These are phyloP conservation scores for Hypoxylon sp. DNA, from an alignment of 2,329 filamentous ascomycete genomes.

Conservation along the genomic window DNA sequence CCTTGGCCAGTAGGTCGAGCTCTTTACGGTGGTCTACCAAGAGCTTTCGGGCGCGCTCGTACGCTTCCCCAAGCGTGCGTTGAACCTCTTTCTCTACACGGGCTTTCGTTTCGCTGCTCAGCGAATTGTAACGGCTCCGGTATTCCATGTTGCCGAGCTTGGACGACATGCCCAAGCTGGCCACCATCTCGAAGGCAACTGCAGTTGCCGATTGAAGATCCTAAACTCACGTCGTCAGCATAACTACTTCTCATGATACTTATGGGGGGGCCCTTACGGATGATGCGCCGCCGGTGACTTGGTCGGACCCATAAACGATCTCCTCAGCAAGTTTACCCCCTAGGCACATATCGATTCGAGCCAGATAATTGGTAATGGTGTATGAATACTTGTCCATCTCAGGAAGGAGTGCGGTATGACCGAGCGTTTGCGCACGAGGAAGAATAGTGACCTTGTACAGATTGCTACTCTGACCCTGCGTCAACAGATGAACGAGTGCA, in stretches of 20 bases:
- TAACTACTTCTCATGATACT: constrained; percentile 14
- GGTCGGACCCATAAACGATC: constrained; percentile 88
- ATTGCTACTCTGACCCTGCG: constrained; percentile 72
- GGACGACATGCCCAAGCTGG: constrained; percentile 86
- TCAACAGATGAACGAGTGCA: constrained; percentile 87
- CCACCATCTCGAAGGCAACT: constrained; percentile 87
- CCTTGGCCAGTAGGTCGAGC: constrained; percentile 86
- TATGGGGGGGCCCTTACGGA: constrained; percentile 60
- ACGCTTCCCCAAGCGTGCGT: constrained; percentile 81
- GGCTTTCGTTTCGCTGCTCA: constrained; percentile 87
- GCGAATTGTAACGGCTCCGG: constrained; percentile 76
- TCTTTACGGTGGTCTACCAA: constrained; percentile 80
- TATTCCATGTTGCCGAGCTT: constrained; percentile 91
- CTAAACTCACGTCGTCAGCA: constrained; percentile 52
- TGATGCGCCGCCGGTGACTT: constrained; percentile 88
- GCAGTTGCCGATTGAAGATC: constrained; percentile 85
- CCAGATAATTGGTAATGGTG: constrained; percentile 84
- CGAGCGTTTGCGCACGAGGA: constrained; percentile 84
- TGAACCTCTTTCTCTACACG: constrained; percentile 90
- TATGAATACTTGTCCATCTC: constrained; percentile 92
- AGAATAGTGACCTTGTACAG: constrained; percentile 98
- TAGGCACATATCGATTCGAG: constrained; percentile 80
- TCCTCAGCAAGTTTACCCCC: constrained; percentile 92
- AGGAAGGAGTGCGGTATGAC: constrained; percentile 86
- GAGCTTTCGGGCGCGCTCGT: constrained; percentile 74